Evolutionary conservation across 208 protist genomes (phyloP).

Genomic region (Tetramitus jugosus): DNA sequence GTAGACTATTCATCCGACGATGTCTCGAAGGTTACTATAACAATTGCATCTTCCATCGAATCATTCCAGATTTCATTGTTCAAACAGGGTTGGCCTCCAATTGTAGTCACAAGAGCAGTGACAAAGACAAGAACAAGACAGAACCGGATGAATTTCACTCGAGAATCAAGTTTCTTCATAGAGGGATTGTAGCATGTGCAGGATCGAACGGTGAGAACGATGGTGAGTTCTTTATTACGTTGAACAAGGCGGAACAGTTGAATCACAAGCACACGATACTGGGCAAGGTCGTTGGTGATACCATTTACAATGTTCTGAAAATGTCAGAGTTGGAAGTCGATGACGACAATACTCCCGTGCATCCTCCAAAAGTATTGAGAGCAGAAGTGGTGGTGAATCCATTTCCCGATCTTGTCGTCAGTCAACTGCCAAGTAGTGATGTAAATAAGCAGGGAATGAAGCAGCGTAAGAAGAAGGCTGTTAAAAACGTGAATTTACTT

Average conservation of each 20-base stretch:
- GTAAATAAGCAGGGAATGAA: not conserved
- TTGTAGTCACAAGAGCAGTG: not conserved
- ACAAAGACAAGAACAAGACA: not conserved
- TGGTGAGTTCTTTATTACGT: conserved; percentile 13
- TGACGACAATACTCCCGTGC: not conserved
- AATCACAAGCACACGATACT: conserved; percentile 21
- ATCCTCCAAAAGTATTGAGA: conserved; percentile 13
- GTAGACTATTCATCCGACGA: conserved; percentile 26
- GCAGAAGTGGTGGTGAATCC: conserved; percentile 11
- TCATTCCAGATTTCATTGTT: not conserved
- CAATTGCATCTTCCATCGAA: not conserved
- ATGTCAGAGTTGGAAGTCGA: not conserved
- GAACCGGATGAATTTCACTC: conserved; percentile 17
- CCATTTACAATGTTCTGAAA: conserved; percentile 19
- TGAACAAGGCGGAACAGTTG: not conserved
- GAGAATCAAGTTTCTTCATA: conserved; percentile 5
- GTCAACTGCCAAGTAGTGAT: not conserved
- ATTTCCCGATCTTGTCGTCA: conserved; percentile 17
- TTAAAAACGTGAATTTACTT: conserved; percentile 3
- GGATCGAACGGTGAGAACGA: not conserved
- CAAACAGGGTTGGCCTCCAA: conserved; percentile 10
- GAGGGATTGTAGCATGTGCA: conserved; percentile 17
- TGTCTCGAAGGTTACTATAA: conserved; percentile 22
- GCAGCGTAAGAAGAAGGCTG: not conserved
- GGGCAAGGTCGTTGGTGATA: conserved; percentile 15